Evolutionary conservation across 371 early-diverging fungal species (phyloP).

Genomic region (Mucor racemosus): DNA sequence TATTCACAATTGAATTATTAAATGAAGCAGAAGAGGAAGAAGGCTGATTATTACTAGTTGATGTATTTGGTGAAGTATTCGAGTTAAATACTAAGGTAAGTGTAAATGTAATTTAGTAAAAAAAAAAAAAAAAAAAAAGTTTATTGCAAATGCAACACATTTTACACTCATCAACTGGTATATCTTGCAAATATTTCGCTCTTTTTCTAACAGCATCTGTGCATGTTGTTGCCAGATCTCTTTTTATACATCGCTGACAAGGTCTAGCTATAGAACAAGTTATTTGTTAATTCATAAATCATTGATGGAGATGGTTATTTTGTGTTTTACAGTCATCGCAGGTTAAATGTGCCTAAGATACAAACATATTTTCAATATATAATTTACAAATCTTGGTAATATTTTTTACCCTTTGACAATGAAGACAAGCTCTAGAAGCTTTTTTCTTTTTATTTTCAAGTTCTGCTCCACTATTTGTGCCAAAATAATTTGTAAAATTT

Average conservation of each 20-base stretch:
- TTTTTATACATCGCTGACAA: conserved; percentile 79
- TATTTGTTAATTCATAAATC: background rate
- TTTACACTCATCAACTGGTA: conserved; percentile 21
- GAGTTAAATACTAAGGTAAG: background rate
- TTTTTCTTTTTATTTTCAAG: conserved; percentile 25
- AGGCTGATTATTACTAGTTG: background rate
- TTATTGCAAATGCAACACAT: background rate
- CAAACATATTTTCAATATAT: background rate
- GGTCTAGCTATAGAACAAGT: conserved; percentile 63
- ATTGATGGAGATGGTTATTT: background rate
- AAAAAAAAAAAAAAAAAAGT: no score
- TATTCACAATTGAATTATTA: background rate
- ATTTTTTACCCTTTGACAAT: conserved; percentile 46
- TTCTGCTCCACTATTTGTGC: background rate
- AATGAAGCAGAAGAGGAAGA: background rate
- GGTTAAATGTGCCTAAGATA: conserved; percentile 51
- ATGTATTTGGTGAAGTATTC: background rate
- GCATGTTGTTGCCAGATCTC: conserved; percentile 70
- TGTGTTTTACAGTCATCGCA: conserved; percentile 57
- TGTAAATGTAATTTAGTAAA: no score
- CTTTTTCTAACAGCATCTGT: conserved; percentile 76
- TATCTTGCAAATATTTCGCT: conserved; percentile 79
- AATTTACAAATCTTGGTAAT: no score
- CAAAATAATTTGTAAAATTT: conserved; percentile 13
- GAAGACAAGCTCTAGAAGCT: conserved; percentile 41